Evolutionary conservation across 106 monocot species (phyloP), one percentile per base, ranked within the genome.

Genomic region (Apostasia shenzhenica): DNA sequence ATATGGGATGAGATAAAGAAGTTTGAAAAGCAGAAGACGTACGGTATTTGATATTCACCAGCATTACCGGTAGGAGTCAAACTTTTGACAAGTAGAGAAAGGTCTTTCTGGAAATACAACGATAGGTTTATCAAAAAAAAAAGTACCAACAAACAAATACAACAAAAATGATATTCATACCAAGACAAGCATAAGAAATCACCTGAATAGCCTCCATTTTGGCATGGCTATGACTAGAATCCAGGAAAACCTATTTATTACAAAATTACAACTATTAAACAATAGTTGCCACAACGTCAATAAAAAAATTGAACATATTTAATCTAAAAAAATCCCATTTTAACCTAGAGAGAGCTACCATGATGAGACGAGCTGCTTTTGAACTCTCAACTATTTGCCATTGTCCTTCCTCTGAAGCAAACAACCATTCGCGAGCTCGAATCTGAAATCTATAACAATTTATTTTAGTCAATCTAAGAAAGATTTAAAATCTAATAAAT

Each of bases 341-440:
- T 26, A 26, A 26, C 26, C 26, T 11, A 1, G 45, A 62, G 14
- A 62, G 65, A 65, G 39, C 54, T 84, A 92, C 95, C 95, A 97
- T 89, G 46, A 92, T 85, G 54, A 97, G 81, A 62, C 95, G 95
- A 80, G 92, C 95, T 47, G 95, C 82, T 79, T 89, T 92, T 58
- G 95, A 89, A 77, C 82, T 92, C 78, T 92, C 89, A 59, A 92
- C 84, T 26, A 97, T 74, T 62, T 78, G 66, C 95, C 95, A 97
- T 56, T 97, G 95, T 48, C 95, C 95, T 86, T 97, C 95, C 81
- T 89, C 89, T 59, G 92, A 92, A 68, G 81, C 55, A 74, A 97
- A 97, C 38, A 97, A 61, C 95, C 95, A 97, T 69, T 97, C 95
- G 73, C 80, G 78, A 72, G 89, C 89, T 78, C 95, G 81, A 81